Base-by-base conservation (phyloP, 768 basidiomycete species). In the Boletus pseudopeckii region DNA sequence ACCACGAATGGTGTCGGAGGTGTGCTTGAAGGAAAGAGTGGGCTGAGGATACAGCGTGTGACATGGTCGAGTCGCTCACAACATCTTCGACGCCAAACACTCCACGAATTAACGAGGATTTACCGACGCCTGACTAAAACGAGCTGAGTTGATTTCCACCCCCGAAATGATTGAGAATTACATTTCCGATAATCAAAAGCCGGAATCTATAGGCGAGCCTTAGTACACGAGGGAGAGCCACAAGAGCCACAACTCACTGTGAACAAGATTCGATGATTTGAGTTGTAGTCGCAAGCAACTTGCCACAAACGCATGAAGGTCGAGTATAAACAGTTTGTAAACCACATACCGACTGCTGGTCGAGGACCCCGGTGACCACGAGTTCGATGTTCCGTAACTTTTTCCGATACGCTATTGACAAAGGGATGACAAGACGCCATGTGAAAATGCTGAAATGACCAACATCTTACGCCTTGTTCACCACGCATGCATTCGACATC, bases 101-200 rank as follows among this genome's bases (percentile, higher is more conserved):
- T 39, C 15, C 49, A 3, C n/a, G 20, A 14, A 60, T 57, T 20
- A 60, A 36, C 2, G 60, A 45, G 15, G 59, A 50, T 53, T 58
- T 60, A 7, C 59, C 59, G 4, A 62, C 59, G 3, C 60, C 59
- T 1, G 55, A 40, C 60, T 60, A 49, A 26, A 46, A 28, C n/a
- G 10, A 6, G 11, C 17, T 58, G 6, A 49, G 52, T 15, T 26
- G 11, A 38, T 42, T 5, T 34, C 11, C 18, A 34, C 42, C 20
- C 3, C 7, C 2, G 6, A 46, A 9, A 24, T 33, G 15, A 39
- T 1, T 5, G 17, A 22, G 1, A 4, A 4, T 51, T 34, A 61
- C 60, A 50, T 61, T 62, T 2, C 60, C 60, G 9, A 61, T 62
- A 1, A 61, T 34, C 32, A 61, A 8, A n/a, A 62, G 40, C 14